Conservation (phyloP, 176 grass and related monocot genomes). For the Zoysia pacifica region DNA sequence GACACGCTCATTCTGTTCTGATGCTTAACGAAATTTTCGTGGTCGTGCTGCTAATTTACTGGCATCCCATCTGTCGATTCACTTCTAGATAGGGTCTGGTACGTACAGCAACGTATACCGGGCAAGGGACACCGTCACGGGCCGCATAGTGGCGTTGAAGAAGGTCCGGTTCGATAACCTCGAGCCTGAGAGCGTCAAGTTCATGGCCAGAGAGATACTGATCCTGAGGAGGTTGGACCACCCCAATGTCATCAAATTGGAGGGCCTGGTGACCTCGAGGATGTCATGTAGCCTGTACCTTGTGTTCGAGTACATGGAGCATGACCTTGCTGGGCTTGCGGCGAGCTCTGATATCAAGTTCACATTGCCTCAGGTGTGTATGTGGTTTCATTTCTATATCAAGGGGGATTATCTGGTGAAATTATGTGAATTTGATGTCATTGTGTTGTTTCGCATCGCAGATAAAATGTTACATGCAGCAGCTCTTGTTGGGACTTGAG, state of each 20-base stretch:
- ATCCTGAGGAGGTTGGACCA: conserved; percentile 52
- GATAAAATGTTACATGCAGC: conserved; percentile 62
- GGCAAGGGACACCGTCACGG: conserved; percentile 45
- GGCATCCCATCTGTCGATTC: conserved; percentile 7
- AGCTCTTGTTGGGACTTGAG: conserved; percentile 55
- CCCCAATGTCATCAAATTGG: conserved; percentile 55
- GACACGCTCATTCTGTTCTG: not conserved
- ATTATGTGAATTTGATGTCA: conserved; percentile 26
- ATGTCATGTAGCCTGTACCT: conserved; percentile 60
- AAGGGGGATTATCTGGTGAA: not conserved
- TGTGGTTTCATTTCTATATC: not conserved
- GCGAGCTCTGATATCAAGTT: conserved; percentile 46
- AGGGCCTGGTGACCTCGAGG: conserved; percentile 58
- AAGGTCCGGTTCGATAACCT: conserved; percentile 55
- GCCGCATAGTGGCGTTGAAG: conserved; percentile 52
- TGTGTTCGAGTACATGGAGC: conserved; percentile 62
- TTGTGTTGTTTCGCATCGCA: conserved; percentile 38
- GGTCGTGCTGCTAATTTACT: conserved; percentile 3
- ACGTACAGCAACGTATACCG: conserved; percentile 64
- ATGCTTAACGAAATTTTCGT: not conserved
- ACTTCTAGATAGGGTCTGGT: conserved; percentile 61
- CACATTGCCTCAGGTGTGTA: conserved; percentile 49
- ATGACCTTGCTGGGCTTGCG: conserved; percentile 57
- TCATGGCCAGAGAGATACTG: conserved; percentile 64
- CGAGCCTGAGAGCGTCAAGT: conserved; percentile 54